Conservation (phyloP, 768 basidiomycete species). For the Auriculariales sp. region DNA sequence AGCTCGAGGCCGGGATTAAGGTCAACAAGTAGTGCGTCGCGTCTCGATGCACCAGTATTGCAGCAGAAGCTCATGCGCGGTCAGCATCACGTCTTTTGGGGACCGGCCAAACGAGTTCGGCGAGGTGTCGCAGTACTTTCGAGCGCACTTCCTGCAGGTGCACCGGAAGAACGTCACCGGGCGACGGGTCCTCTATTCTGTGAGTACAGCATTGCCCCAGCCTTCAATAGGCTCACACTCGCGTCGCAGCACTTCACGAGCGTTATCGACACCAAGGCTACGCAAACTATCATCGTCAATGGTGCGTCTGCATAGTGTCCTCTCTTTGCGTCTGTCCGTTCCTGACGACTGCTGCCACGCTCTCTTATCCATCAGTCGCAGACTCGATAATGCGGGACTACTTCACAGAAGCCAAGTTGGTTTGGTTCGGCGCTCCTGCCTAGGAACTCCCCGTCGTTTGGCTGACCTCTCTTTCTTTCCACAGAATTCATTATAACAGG, state of each 20-base stretch:
- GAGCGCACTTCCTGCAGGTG: constrained; percentile 69
- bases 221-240: background rate
- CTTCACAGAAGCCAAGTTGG: constrained; percentile 55
- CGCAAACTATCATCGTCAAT: constrained; percentile 60
- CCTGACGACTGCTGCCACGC: constrained; percentile 6
- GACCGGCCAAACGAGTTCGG: constrained; percentile 58
- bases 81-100: constrained; percentile 64
- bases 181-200: constrained; percentile 46
- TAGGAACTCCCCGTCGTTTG: too few species aligned
- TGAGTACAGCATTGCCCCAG: constrained; percentile 34
- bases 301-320: constrained; percentile 24
- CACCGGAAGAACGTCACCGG: constrained; percentile 61
- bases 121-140: constrained; percentile 63
- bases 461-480: too few species aligned
- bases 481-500: too few species aligned
- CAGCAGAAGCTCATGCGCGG: background rate
- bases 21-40: constrained; percentile 62
- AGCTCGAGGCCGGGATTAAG: constrained; percentile 49
- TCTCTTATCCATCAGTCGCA: constrained; percentile 30
- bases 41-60: constrained; percentile 4
- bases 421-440: constrained; percentile 20
- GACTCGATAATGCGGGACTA: constrained; percentile 68
- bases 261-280: constrained; percentile 72
- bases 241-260: constrained; percentile 51
- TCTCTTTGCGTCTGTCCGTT: background rate